Percentiles rank a stretch among this genome's conserved stretches.
These are phyloP conservation scores for Claviceps paspali DNA, from an alignment of 2,329 filamentous ascomycete genomes.

Conservation along the genomic window DNA sequence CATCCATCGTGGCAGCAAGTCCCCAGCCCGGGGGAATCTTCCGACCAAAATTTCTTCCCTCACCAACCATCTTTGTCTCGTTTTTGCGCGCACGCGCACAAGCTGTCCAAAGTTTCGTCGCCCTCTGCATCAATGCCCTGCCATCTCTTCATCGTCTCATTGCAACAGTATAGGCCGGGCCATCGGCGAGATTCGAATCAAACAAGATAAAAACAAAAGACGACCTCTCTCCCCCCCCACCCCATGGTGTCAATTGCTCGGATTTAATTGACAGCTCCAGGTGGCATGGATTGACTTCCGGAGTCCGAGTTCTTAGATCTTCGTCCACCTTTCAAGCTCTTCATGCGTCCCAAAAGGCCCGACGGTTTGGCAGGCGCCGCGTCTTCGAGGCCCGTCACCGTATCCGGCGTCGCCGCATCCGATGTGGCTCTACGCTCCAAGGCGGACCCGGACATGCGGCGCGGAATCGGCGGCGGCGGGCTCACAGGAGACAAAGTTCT, in stretches of 20 bases:
- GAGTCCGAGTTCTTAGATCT: conserved; percentile 18
- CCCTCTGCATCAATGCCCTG: too few species aligned
- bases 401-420: conserved; percentile 40
- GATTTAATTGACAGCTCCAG: conserved; percentile 25
- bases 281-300: conserved; percentile 6
- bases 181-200: too few species aligned
- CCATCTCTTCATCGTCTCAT: neutral
- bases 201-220: too few species aligned
- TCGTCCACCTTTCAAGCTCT: conserved; percentile 62
- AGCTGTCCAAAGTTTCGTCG: too few species aligned
- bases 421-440: conserved; percentile 52
- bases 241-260: conserved; percentile 11
- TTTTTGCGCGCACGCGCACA: too few species aligned
- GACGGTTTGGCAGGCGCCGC: conserved; percentile 31
- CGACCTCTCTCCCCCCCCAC: conserved; percentile 2
- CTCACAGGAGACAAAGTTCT: conserved; percentile 35
- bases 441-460: conserved; percentile 21
- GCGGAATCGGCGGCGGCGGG: conserved; percentile 36
- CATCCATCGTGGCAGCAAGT: too few species aligned
- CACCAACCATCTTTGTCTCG: too few species aligned
- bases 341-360: conserved; percentile 64
- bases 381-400: conserved; percentile 21
- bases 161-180: too few species aligned
- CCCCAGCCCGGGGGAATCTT: too few species aligned
- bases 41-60: too few species aligned